Conservation (phyloP, 805 yeast genomes). For the Ogataea thermomethanolica region DNA sequence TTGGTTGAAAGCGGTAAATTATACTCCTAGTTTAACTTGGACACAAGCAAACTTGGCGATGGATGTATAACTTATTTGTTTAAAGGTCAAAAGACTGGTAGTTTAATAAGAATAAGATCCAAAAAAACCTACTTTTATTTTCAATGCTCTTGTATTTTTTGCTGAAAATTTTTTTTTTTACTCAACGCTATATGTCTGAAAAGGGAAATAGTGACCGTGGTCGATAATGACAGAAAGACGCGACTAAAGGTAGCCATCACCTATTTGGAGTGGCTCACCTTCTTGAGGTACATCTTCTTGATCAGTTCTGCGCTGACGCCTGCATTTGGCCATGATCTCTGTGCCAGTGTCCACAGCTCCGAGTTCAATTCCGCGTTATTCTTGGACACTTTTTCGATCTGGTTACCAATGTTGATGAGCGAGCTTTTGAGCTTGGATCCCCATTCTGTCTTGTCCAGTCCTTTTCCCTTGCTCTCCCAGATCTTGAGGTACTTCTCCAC, state of each 20-base stretch:
- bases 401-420: constrained; percentile 29
- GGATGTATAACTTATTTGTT: constrained; percentile 14
- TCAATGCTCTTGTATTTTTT: constrained; percentile 7
- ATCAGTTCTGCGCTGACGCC: constrained; percentile 30
- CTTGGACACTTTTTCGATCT: constrained; percentile 28
- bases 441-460: constrained; percentile 32
- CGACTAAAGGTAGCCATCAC: constrained; percentile 1
- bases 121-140: constrained; percentile 9
- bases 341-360: constrained; percentile 32
- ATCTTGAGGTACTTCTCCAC: constrained; percentile 29
- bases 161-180: constrained; percentile 10
- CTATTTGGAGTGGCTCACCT: constrained; percentile 18
- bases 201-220: constrained; percentile 10
- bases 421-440: constrained; percentile 29
- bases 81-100: constrained; percentile 11
- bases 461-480: constrained; percentile 33
- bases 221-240: constrained; percentile 4
- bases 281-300: constrained; percentile 32
- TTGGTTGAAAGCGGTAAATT: constrained; percentile 15
- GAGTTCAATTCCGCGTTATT: constrained; percentile 20
- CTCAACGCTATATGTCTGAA: constrained; percentile 11
- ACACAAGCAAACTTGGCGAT: constrained; percentile 13
- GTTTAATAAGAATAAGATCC: constrained; percentile 14
- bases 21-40: constrained; percentile 16
- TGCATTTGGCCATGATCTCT: constrained; percentile 34